These are phyloP conservation scores for Sporothrix variecibatus DNA, from an alignment of 2,329 filamentous ascomycete species.

Conservation along the genomic window DNA sequence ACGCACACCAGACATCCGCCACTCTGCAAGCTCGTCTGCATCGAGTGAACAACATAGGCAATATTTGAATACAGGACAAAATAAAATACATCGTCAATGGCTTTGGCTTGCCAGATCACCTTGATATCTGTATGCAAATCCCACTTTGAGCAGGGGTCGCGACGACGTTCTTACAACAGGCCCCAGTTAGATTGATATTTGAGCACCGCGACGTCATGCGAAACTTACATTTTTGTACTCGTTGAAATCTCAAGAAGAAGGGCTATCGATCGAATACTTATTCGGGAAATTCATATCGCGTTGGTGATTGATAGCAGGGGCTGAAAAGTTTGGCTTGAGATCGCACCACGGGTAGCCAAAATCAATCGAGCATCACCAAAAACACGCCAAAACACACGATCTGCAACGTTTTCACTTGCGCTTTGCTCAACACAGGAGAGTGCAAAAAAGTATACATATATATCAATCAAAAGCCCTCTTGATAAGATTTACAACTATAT, in stretches of 20 bases:
- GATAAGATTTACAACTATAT: background rate
- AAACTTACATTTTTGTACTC: constrained; percentile 64
- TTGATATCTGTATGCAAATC: background rate
- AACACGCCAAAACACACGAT: background rate
- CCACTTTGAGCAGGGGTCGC: background rate
- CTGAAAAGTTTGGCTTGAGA: background rate
- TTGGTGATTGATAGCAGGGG: background rate
- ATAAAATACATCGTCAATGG: background rate
- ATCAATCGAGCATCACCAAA: constrained; percentile 1
- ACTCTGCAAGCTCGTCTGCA: background rate
- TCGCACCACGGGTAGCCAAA: constrained; percentile 25
- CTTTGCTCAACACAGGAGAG: background rate
- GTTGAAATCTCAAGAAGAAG: constrained; percentile 53
- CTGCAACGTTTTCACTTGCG: background rate
- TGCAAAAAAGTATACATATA: background rate
- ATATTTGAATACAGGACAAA: background rate
- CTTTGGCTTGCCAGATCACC: background rate
- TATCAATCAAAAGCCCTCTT: background rate
- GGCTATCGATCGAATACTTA: constrained; percentile 45
- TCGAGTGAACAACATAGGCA: background rate
- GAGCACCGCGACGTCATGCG: background rate
- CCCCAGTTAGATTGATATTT: constrained; percentile 36
- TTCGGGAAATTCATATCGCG: constrained; percentile 23
- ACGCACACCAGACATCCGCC: background rate
- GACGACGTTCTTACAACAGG: background rate